These are phyloP conservation scores for Podospora pseudoanserina DNA, from an alignment of 495 filamentous ascomycete genomes.

Conservation along the genomic window DNA sequence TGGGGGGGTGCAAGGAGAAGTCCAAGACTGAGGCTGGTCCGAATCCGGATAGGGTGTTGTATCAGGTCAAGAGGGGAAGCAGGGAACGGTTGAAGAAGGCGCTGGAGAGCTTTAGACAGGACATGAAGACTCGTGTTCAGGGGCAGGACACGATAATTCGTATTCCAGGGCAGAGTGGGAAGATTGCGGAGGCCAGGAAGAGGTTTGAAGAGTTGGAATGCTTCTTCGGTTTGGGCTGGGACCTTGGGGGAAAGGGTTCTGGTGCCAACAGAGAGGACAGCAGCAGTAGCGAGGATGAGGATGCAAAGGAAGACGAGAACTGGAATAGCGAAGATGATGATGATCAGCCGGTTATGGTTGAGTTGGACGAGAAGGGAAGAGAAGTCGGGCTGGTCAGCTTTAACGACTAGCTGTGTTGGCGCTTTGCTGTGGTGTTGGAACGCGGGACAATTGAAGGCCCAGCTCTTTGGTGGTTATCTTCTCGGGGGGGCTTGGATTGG, in stretches of 20 bases:
- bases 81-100: constrained; percentile 32
- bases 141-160: constrained; percentile 29
- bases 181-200: constrained; percentile 12
- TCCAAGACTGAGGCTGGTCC: constrained; percentile 9
- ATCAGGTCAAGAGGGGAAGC: constrained; percentile 47
- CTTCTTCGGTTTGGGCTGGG: constrained; percentile 46
- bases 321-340: constrained; percentile 71
- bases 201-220: constrained; percentile 45
- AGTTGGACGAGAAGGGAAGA: constrained; percentile 53
- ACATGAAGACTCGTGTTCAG: constrained; percentile 19
- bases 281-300: constrained; percentile 54
- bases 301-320: constrained; percentile 51
- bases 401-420: constrained; percentile 20
- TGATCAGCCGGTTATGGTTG: constrained; percentile 79
- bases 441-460: too few species aligned
- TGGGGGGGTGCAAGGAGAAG: background rate
- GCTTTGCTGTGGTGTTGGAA: too few species aligned
- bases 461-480: too few species aligned
- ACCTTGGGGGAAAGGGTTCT: constrained; percentile 27
- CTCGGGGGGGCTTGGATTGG: too few species aligned
- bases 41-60: constrained; percentile 35
- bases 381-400: constrained; percentile 49
- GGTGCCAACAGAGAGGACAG: constrained; percentile 1
- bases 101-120: constrained; percentile 43
- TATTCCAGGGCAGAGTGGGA: constrained; percentile 25